Conservation (phyloP, 805 yeast genomes). For the Saccharomycopsis schoenii region DNA sequence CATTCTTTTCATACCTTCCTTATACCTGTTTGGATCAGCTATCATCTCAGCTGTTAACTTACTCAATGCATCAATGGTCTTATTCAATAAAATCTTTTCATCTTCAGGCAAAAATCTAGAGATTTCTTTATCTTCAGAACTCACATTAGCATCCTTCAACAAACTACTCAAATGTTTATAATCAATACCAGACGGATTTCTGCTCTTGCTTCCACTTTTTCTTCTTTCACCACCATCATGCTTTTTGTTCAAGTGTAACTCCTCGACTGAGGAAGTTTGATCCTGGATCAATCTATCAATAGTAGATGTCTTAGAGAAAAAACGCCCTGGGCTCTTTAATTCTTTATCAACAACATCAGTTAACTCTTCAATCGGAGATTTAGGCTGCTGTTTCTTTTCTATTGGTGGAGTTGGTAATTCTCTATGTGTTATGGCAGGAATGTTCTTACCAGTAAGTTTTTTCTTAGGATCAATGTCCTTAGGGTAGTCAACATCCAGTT, state of each 20-base stretch:
- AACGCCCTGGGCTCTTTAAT: background rate
- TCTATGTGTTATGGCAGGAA: background rate
- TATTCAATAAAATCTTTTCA: conserved; percentile 73
- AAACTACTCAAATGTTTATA: background rate
- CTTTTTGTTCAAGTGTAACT: background rate
- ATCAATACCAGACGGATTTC: background rate
- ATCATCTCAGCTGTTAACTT: conserved; percentile 87
- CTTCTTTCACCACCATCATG: background rate
- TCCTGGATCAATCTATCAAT: background rate
- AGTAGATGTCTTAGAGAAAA: background rate
- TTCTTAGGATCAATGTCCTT: background rate
- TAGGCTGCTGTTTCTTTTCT: background rate
- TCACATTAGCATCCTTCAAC: background rate
- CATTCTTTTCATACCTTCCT: conserved; percentile 69
- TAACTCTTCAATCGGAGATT: background rate
- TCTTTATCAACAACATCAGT: background rate
- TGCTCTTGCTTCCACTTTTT: background rate
- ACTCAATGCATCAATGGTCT: conserved; percentile 76
- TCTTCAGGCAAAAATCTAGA: conserved; percentile 42
- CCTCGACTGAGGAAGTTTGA: background rate
- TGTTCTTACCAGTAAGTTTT: background rate
- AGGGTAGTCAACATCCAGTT: conserved; percentile 3
- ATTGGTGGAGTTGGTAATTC: background rate
- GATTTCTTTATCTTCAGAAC: background rate
- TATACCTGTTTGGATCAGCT: conserved; percentile 68